Base-by-base conservation (phyloP, 768 basidiomycete species). In the Agaricus subrufescens region DNA sequence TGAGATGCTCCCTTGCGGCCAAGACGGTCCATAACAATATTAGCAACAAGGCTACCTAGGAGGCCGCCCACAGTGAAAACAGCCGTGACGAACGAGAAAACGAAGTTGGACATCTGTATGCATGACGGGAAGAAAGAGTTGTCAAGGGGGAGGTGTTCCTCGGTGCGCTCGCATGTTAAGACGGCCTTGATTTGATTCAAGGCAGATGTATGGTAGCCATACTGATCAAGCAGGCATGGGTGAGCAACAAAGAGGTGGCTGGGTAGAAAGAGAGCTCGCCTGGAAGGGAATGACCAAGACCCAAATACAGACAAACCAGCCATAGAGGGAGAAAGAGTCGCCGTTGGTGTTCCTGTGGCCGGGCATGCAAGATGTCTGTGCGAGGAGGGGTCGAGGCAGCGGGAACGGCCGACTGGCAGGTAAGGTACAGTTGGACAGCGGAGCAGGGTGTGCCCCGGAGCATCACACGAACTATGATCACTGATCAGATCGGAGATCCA, bases 131-230 rank as follows among this genome's bases (percentile, higher is more conserved):
- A 72, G 4, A 9, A 72, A 73, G 63, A 73, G 68, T 46, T 65
- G 59, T 11, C 49, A 37, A 52, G 68, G 46, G 54, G 66, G 53
- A 31, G 62, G 58, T 45, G 62, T 30, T 46, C 67, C 62, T 31
- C 68, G 60, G 61, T 54, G 30, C 60, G 62, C 50, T 79, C 78
- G 73, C 93, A 96, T 3, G 88, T 91, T 55, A 94, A 66, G 43
- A 87, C 83, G 4, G 79, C 80, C 65, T 91, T 85, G 26, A 95
- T 85, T 67, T 94, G 93, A 68, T 98, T 98, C 57, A 98, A 80
- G 14, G 87, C 87, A 1, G 93, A 90, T 42, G 94, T 91, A 68
- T 96, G 92, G 69, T 89, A 97, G n/a, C 94, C 94, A 72, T 91
- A 92, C 82, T 91, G 38, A 25, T 54, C 40, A 12, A 26, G 48